These are phyloP conservation scores for Colletotrichum sp. DNA, from an alignment of 2,329 filamentous ascomycete genomes.

Conservation along the genomic window DNA sequence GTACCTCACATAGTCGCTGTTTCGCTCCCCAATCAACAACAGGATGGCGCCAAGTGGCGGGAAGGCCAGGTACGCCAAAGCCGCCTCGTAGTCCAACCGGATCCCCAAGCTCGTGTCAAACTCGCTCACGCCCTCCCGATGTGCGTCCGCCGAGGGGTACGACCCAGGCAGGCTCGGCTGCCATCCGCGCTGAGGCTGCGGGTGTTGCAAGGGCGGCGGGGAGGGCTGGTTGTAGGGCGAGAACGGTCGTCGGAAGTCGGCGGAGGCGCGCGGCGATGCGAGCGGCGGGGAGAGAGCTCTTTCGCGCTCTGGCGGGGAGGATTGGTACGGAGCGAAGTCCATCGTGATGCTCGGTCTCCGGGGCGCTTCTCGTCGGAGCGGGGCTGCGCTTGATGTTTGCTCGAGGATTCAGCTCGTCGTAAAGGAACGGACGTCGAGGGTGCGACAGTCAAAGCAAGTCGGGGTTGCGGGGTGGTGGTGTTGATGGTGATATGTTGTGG, in stretches of 20 bases:
- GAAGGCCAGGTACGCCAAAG: constrained; percentile 83
- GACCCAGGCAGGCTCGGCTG: constrained; percentile 36
- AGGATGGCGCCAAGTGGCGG: constrained; percentile 88
- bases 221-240: constrained; percentile 49
- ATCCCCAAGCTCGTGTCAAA: constrained; percentile 92
- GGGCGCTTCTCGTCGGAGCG: background rate
- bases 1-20: constrained; percentile 95
- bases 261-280: constrained; percentile 61
- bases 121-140: constrained; percentile 70
- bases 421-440: background rate
- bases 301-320: constrained; percentile 83
- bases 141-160: constrained; percentile 43
- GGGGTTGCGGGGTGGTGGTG: background rate
- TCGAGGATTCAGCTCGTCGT: background rate
- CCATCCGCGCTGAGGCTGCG: constrained; percentile 65
- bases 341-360: constrained; percentile 48
- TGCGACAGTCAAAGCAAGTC: background rate
- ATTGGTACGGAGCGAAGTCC: constrained; percentile 98
- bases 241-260: constrained; percentile 58
- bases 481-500: background rate
- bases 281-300: constrained; percentile 78
- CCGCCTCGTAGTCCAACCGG: constrained; percentile 88
- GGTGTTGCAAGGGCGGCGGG: constrained; percentile 54
- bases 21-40: constrained; percentile 85
- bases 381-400: background rate